Evolutionary conservation across 2,329 filamentous ascomycete genomes (phyloP), one percentile per base, ranked within the genome.

Genomic region (Monilinia vaccinii-corymbosi): DNA sequence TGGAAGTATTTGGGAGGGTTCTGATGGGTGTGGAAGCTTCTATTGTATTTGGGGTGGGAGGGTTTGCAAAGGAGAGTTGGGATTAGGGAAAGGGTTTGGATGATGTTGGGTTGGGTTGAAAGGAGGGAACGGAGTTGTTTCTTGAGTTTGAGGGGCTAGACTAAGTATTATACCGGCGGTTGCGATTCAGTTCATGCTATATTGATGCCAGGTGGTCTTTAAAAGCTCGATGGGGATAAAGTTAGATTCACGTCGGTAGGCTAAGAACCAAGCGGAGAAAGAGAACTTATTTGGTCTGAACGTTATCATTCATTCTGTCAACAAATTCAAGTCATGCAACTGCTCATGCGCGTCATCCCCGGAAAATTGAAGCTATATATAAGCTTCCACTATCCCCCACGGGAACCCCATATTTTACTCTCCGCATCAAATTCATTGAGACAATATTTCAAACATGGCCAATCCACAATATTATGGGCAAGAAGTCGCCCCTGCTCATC

Each of bases 401-500:
- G 13, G 14, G 9, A 21, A 14, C 8, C 16, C 8, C 2, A 14
- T n/a, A 18, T 13, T 31, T 31, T 13, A 14, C 25, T 40, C n/a
- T n/a, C 10, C 28, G 3, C 4, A 25, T 36, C 4, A 25, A n/a
- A 1, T 49, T 14, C 8, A 28, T 49, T 16, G 14, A 1, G 1
- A 9, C 21, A 32, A 32, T 18, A 14, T 25, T 28, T 14, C 11
- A 42, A 53, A 44, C 8, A 53, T 53, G 51, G 5, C 51, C 10
- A 32, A 31, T 13, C 16, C 13, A 46, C 34, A 58, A 74, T 75
- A 61, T 62, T 47, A 49, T 32, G 45, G 52, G 51, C 28, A 11
- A 46, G 48, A 55, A 55, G 49, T 21, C n/a, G 21, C 38, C 7
- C 46, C 61, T 32, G 4, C 5, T 51, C 47, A 8, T 89, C 40